phyloP scores from a whole-genome alignment of 805 yeast genomes.

The Candida chauliodis region DNA sequence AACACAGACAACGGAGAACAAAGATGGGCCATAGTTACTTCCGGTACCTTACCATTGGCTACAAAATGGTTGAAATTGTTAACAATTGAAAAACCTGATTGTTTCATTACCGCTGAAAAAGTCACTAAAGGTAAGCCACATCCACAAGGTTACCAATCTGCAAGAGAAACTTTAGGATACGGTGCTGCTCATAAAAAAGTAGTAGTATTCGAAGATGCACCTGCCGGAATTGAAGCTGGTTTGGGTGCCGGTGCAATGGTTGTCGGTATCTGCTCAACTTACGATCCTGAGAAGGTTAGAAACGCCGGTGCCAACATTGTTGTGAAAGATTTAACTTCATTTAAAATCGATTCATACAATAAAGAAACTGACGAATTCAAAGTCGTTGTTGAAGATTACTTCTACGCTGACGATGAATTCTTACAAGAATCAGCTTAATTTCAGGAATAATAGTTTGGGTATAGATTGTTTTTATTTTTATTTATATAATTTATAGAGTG shows the following conservation, averaged over 20 bases:
- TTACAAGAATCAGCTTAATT: constrained; percentile 8
- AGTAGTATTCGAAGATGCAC: constrained; percentile 85
- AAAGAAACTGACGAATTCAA: constrained; percentile 41
- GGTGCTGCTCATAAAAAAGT: constrained; percentile 32
- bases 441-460: neutral
- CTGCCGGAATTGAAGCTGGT: constrained; percentile 84
- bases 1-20: constrained; percentile 40
- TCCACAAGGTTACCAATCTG: constrained; percentile 76
- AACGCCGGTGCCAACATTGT: constrained; percentile 80
- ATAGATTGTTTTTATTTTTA: constrained; percentile 4
- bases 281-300: constrained; percentile 63
- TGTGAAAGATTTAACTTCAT: constrained; percentile 65
- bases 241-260: constrained; percentile 78
- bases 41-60: constrained; percentile 77
- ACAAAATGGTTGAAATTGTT: constrained; percentile 72
- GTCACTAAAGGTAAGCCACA: constrained; percentile 81
- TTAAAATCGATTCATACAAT: constrained; percentile 55
- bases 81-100: constrained; percentile 57
- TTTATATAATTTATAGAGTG: constrained; percentile 1
- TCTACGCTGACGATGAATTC: constrained; percentile 26
- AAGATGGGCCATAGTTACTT: constrained; percentile 86
- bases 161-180: constrained; percentile 46
- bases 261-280: constrained; percentile 81
- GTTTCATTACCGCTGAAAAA: constrained; percentile 79
- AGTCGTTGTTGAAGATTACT: constrained; percentile 38